Evolutionary conservation across 108 stramenopile species (phyloP), one percentile per base, ranked within the genome.

Genomic region (Conticribra guillardii): DNA sequence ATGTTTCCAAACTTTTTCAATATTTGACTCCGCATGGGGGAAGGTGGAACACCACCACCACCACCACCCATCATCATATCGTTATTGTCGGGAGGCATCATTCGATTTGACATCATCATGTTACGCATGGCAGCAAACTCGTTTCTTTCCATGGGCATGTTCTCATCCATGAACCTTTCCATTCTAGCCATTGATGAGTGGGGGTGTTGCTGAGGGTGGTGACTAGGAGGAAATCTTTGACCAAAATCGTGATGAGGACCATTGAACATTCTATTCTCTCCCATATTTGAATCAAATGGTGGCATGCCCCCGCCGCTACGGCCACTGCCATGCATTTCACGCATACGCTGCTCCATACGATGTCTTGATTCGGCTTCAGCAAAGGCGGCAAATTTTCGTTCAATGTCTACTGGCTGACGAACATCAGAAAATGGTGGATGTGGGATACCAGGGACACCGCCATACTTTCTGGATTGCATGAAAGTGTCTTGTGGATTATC

Each of bases 281-380:
- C 61, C n/a, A n/a, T n/a, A n/a, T n/a, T n/a, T n/a, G n/a, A n/a
- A n/a, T n/a, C n/a, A n/a, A n/a, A n/a, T n/a, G n/a, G n/a, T n/a
- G n/a, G n/a, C n/a, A n/a, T 41, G 17, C 32, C 34, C 3, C 58
- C 58, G 3, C 0, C 33, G n/a, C 58, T 37, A 16, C 21, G 30
- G 69, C 30, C 59, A 5, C 57, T 32, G 11, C 37, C 5, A 32
- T 61, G 52, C 51, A 71, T 71, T 44, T 62, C 71, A 33, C 60
- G 50, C 49, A 41, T 41, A 5, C 37, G 37, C 37, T 41, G 37
- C 11, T 71, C 60, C 71, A 55, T 63, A 32, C 71, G 60, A 60
- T 59, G 52, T 31, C 60, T 49, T 8, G 61, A 44, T 49, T 71
- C 71, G 16, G 61, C 61, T 11, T 64, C 63, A 26, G 63, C 49